Percentiles rank a stretch among this genome's conserved stretches.
These are phyloP conservation scores for Stevia rebaudiana DNA, from an alignment of 140 eudicot species.

Conservation along the genomic window DNA sequence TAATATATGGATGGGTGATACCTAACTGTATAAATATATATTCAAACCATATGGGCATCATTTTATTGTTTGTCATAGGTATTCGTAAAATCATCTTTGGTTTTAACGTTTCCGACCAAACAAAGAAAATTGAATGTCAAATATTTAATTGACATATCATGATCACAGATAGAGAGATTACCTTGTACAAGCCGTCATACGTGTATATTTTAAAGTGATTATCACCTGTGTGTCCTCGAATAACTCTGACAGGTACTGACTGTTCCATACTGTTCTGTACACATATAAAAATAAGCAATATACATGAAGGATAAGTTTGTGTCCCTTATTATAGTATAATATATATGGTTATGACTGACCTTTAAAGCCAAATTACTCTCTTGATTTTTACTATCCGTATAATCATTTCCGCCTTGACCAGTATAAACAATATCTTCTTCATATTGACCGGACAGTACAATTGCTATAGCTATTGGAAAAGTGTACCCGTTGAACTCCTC, in stretches of 20 bases:
- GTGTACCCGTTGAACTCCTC: conserved; percentile 27
- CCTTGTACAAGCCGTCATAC: conserved; percentile 37
- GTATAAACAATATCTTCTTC: conserved; percentile 41
- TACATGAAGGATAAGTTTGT: neutral
- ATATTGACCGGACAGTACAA: conserved; percentile 39
- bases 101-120: no score
- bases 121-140: neutral
- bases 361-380: conserved; percentile 38
- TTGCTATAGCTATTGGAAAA: conserved; percentile 43
- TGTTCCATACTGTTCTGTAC: conserved; percentile 45
- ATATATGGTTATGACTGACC: conserved; percentile 20
- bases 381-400: conserved; percentile 23
- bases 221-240: conserved; percentile 25
- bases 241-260: conserved; percentile 41
- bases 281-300: neutral
- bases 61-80: no score
- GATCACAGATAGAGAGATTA: conserved; percentile 10
- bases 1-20: no score
- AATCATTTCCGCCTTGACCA: conserved; percentile 35
- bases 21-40: no score
- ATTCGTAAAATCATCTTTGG: no score
- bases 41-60: no score
- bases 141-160: conserved; percentile 3
- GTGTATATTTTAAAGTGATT: conserved; percentile 20
- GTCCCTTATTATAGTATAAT: no score